Base-by-base conservation (phyloP, 2,329 filamentous ascomycete species). In the Fusarium transvaalense region DNA sequence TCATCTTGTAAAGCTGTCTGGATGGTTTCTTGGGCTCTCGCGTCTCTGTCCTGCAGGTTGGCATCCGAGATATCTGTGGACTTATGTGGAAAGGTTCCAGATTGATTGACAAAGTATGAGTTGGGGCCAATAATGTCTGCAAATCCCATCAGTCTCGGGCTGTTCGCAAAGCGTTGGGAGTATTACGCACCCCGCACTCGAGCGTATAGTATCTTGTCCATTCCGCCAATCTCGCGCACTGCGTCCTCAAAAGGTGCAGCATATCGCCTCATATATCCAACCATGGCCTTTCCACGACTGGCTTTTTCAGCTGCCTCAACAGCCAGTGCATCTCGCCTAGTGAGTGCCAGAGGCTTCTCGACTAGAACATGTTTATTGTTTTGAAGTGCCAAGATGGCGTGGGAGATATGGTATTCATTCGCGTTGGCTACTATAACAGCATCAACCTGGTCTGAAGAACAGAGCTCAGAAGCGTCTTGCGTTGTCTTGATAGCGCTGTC, bases 251-350 rank as follows among this genome's bases (percentile, higher is more conserved):
- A 89, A 1, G 82, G 81, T 0, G 84, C 77, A 0, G 88, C 87
- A 69, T 89, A 89, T n/a, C 88, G 81, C 2, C 88, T 79, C 81
- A 88, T 88, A 56, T 86, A 88, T 3, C 87, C 87, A 0, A 91
- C 85, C 71, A 90, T 86, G 3, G 89, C 81, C 6, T 77, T 78
- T 0, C 80, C 82, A 13, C 74, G 69, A 0, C 81, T 80, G 1
- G 61, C 69, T 19, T 76, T 74, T 71, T 88, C 84, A 0, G 86
- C 86, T 0, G 78, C 82, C 31, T 84, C 76, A 23, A 91, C 83
- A 0, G 77, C 73, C 27, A 83, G 76, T 0, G 83, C 77, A 46
- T 83, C 82, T 3, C 77, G 79, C 21, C 84, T 75, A 25, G 79
- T 84, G 6, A 89, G 71, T 0, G 86, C 81, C 3, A 88, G 70